Evolutionary conservation across 208 protist genomes (phyloP), one percentile per base, ranked within the genome.

Genomic region (Lotmaria passim): DNA sequence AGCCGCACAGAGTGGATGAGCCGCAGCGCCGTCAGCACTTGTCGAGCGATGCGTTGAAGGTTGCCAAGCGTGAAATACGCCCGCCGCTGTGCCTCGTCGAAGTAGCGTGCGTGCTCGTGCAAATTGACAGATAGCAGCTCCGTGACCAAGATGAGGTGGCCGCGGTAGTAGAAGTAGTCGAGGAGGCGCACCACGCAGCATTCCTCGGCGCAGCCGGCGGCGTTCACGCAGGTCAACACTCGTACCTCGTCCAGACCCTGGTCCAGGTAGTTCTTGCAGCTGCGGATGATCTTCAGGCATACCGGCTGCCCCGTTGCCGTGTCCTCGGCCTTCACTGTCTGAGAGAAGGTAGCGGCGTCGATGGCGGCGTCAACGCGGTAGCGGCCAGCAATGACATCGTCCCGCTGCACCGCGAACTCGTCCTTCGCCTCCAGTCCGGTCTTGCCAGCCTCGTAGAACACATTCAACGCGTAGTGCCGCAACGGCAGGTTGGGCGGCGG

Each of bases 231-330:
- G 23, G 83, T 69, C n/a, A 98, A 81, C 15, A 98, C 61, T 34
- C 96, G 95, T n/a, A 98, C 89, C 81, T 98, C 97, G 66, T 98
- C 97, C 21, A 98, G 58, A 43, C 78, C 86, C 62, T 98, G 97
- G 58, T 98, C 96, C 55, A 98, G 93, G 69, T 95, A 98, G 48
- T 95, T 91, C 74, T 98, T 98, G 19, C 83, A 91, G 73, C 98
- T 97, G 59, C 94, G 93, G 56, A 98, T 97, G 30, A 98, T 88
- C 69, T 98, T 98, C n/a, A 98, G 74, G 67, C 94, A 98, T 5
- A 96, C 85, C 53, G 81, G 31, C 39, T 70, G 38, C 23, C 82
- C 72, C 30, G 77, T 67, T 52, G 73, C 58, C 60, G 88, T 53
- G 71, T 98, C 94, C 51, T 91, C 46, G 62, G 90, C 94, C 52